Percentiles rank a stretch among this genome's conserved stretches.
These are phyloP conservation scores for Linum lewisii DNA, from an alignment of 345 rosid species.

Conservation along the genomic window DNA sequence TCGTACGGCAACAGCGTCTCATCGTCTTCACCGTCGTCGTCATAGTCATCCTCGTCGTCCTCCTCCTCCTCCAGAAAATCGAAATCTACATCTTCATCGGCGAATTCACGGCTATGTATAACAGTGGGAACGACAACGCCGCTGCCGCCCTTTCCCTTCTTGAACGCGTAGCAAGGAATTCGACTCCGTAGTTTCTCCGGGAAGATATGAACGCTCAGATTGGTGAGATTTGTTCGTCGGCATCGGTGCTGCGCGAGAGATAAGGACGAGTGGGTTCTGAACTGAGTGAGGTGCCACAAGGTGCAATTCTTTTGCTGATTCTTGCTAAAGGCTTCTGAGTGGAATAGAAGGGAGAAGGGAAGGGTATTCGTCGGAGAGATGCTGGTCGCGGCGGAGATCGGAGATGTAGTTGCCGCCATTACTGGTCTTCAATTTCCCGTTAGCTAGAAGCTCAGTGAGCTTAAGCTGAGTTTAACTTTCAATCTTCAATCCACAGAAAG, in stretches of 20 bases:
- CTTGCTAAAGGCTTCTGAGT: constrained; percentile 2
- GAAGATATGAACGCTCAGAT: not conserved
- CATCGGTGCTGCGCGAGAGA: constrained; percentile 16
- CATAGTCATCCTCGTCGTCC: constrained; percentile 19
- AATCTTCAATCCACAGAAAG: too few species aligned
- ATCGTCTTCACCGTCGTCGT: constrained; percentile 22
- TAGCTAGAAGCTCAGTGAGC: too few species aligned
- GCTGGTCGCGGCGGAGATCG: constrained; percentile 1
- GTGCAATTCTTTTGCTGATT: constrained; percentile 7
- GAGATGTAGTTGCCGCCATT: constrained; percentile 2
- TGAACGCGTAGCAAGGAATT: constrained; percentile 12
- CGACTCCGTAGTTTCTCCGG: constrained; percentile 5
- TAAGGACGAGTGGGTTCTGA: constrained; percentile 8
- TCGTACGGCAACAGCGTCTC: constrained; percentile 38
- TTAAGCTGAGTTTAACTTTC: too few species aligned
- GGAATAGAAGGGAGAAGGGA: not conserved
- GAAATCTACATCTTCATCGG: constrained; percentile 17
- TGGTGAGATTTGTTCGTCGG: constrained; percentile 14
- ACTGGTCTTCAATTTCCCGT: not conserved
- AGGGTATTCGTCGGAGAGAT: not conserved
- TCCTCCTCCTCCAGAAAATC: constrained; percentile 23
- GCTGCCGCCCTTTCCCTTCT: constrained; percentile 14
- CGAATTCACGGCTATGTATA: constrained; percentile 18
- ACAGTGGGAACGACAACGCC: not conserved
- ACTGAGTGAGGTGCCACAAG: constrained; percentile 1